These are phyloP conservation scores for Petasospora fabianii DNA, from an alignment of 1,139 yeast genomes.

Conservation along the genomic window DNA sequence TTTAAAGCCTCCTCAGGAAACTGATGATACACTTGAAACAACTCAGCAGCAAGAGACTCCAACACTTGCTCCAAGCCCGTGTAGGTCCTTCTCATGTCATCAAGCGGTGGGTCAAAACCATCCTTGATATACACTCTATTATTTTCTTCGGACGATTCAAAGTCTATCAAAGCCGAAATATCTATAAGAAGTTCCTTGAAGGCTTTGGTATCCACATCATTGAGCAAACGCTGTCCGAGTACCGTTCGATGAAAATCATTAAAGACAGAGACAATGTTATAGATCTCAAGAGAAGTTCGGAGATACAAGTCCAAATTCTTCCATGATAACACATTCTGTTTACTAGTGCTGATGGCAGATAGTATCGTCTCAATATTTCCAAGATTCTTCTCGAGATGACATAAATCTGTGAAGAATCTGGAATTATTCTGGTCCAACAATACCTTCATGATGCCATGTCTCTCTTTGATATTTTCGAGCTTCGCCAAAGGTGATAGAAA, in stretches of 20 bases:
- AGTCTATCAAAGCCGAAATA: slow-evolving; percentile 30
- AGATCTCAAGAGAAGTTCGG: slow-evolving; percentile 5
- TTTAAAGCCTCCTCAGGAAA: slow-evolving; percentile 27
- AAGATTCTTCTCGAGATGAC: slow-evolving; percentile 22
- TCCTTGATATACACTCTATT: slow-evolving; percentile 31
- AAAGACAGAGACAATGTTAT: neutral
- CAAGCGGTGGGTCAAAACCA: slow-evolving; percentile 32
- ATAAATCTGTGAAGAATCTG: slow-evolving; percentile 14
- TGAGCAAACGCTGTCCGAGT: slow-evolving; percentile 2
- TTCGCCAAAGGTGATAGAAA: slow-evolving; percentile 31
- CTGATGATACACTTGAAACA: slow-evolving; percentile 13
- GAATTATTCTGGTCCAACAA: slow-evolving; percentile 23
- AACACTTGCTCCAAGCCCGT: slow-evolving; percentile 36
- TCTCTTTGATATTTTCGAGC: slow-evolving; percentile 23
- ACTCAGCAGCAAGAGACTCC: slow-evolving; percentile 26
- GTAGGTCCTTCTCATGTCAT: slow-evolving; percentile 32
- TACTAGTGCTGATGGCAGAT: slow-evolving; percentile 27
- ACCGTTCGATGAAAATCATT: neutral
- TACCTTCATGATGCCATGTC: slow-evolving; percentile 29
- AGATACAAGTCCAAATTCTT: slow-evolving; percentile 17
- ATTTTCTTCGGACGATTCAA: slow-evolving; percentile 33
- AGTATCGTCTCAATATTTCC: slow-evolving; percentile 28
- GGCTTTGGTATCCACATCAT: slow-evolving; percentile 1
- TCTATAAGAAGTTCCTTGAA: slow-evolving; percentile 11
- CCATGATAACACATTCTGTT: slow-evolving; percentile 19